A percentile compares a stretch with the other conserved stretches of the same genome.
Conservation (phyloP, 257 asterid genomes). For the Nicotiana sylvestris region DNA sequence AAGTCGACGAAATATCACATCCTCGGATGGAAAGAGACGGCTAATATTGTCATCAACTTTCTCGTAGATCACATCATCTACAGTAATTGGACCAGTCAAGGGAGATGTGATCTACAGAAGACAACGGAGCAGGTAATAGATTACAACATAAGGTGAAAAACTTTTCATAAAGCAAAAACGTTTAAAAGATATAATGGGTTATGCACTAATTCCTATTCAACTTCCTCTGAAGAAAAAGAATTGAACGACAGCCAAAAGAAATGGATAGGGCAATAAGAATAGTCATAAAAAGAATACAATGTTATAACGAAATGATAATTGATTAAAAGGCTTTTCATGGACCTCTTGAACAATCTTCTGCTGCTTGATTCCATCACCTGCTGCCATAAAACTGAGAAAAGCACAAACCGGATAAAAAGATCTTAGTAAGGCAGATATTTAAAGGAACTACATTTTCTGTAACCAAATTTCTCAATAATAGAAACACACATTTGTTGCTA, state of each 20-base stretch:
- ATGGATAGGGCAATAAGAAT: background rate
- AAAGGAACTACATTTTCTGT: no score
- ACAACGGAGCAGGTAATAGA: background rate
- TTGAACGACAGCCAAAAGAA: background rate
- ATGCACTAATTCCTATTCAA: background rate
- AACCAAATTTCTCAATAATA: background rate
- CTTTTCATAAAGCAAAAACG: background rate
- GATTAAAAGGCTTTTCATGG: slow-evolving; percentile 5
- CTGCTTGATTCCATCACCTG: slow-evolving; percentile 77
- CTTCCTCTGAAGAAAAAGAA: background rate
- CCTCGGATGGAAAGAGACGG: slow-evolving; percentile 38
- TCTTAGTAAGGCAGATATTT: slow-evolving; percentile 11
- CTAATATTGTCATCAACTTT: slow-evolving; percentile 42
- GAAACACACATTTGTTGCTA: background rate
- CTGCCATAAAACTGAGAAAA: slow-evolving; percentile 66
- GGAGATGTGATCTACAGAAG: slow-evolving; percentile 56
- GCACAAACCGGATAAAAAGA: background rate
- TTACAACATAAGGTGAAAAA: background rate
- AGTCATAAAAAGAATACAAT: background rate
- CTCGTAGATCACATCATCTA: slow-evolving; percentile 84
- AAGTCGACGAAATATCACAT: slow-evolving; percentile 71
- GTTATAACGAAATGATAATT: background rate
- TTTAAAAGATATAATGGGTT: background rate
- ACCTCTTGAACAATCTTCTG: slow-evolving; percentile 69
- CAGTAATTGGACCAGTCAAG: slow-evolving; percentile 74